Evolutionary conservation across 768 basidiomycete species (phyloP).

Genomic region (Phlegmacium glaucopus): DNA sequence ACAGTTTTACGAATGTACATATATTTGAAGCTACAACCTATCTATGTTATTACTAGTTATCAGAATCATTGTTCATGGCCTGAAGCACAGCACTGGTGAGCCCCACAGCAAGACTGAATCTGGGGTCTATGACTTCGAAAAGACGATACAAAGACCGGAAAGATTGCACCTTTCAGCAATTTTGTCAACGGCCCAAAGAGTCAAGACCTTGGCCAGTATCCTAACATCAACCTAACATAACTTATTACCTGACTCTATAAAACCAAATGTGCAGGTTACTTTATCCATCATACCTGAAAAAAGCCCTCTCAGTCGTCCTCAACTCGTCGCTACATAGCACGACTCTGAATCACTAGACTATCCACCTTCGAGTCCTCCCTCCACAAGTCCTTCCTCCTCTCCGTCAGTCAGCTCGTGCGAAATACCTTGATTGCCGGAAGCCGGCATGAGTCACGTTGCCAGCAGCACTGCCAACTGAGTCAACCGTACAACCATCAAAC

Average conservation of each 20-base stretch:
- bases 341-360: constrained; percentile 65
- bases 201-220: constrained; percentile 89
- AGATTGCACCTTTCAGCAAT: constrained; percentile 76
- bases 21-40: no score
- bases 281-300: constrained; percentile 96
- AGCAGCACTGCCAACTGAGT: no score
- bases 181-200: constrained; percentile 80
- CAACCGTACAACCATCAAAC: no score
- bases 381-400: constrained; percentile 91
- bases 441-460: no score
- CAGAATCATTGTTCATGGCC: no score
- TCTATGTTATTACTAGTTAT: no score
- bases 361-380: constrained; percentile 89
- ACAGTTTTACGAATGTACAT: constrained; percentile 42
- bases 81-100: no score
- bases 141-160: constrained; percentile 85
- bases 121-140: constrained; percentile 84
- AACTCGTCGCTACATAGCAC: constrained; percentile 83
- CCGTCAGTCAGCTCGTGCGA: no score
- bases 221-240: constrained; percentile 43
- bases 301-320: constrained; percentile 70
- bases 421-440: no score
- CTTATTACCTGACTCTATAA: neutral
- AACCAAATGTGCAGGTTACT: constrained; percentile 36
- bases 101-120: constrained; percentile 89